Conservation (phyloP, 768 basidiomycete genomes). For the Mycena albidolilacea region DNA sequence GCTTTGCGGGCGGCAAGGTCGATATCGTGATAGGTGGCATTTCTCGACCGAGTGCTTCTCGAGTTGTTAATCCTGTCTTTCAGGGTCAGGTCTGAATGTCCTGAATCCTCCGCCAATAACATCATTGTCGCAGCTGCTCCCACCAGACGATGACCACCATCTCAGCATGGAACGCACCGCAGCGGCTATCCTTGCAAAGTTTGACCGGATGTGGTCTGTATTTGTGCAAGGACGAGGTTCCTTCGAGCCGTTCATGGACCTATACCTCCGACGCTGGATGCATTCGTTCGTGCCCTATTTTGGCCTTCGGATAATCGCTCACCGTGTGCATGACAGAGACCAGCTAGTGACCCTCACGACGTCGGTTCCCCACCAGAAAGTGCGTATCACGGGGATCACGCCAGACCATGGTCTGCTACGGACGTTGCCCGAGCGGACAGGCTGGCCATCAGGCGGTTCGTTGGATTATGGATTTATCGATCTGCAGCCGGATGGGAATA, state of each 20-base stretch:
- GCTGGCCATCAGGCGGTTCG: conserved; percentile 44
- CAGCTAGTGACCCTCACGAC: conserved; percentile 89
- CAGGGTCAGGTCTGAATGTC: conserved; percentile 93
- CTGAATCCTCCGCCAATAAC: conserved; percentile 86
- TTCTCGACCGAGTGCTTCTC: neutral
- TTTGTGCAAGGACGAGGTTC: conserved; percentile 78
- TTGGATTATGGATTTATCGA: conserved; percentile 76
- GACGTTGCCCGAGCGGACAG: conserved; percentile 74
- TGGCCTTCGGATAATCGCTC: conserved; percentile 6
- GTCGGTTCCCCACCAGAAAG: conserved; percentile 73
- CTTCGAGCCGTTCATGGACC: conserved; percentile 86
- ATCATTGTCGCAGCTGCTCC: conserved; percentile 81
- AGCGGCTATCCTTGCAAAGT: conserved; percentile 81
- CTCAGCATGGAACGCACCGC: conserved; percentile 83
- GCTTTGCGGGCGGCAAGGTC: conserved; percentile 78
- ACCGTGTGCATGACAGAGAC: conserved; percentile 65
- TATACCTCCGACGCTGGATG: conserved; percentile 88
- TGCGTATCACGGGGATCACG: conserved; percentile 90
- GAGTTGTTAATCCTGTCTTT: conserved; percentile 15
- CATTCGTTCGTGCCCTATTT: conserved; percentile 79
- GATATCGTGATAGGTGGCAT: conserved; percentile 85
- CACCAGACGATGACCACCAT: conserved; percentile 45
- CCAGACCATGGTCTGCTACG: conserved; percentile 89
- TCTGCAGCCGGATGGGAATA: conserved; percentile 96
- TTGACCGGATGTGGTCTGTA: conserved; percentile 82